Conservation (phyloP, 2,329 filamentous ascomycete genomes). For the Pseudogymnoascus sp. region DNA sequence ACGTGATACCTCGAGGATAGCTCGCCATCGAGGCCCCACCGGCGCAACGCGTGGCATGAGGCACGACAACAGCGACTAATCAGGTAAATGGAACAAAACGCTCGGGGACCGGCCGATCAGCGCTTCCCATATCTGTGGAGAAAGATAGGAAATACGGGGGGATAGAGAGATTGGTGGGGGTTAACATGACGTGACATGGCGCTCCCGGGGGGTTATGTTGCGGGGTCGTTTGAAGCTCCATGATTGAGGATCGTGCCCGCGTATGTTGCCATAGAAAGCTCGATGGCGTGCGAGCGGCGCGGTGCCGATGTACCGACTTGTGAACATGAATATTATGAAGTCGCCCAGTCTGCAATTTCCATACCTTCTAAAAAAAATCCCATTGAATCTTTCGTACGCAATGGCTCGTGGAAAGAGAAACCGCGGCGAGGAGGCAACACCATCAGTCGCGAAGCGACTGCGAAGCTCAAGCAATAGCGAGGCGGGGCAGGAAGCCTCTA, state of each 20-base stretch:
- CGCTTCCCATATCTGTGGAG: not conserved
- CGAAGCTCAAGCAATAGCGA: not conserved
- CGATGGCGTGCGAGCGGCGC: not conserved
- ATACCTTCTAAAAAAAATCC: not conserved
- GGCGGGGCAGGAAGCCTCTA: not conserved
- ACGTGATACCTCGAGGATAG: conserved; percentile 13
- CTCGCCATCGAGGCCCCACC: conserved; percentile 11
- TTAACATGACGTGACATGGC: not conserved
- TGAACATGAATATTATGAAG: not conserved
- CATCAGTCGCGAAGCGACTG: not conserved
- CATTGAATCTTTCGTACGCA: not conserved
- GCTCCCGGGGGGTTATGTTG: not conserved
- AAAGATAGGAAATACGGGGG: not conserved
- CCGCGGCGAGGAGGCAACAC: not conserved
- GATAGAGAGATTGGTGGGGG: not conserved
- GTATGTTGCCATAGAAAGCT: not conserved
- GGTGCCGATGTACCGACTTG: not conserved
- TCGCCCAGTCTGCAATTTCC: not conserved
- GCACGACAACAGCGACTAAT: not conserved
- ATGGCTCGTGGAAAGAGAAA: conserved; percentile 1
- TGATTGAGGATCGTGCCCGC: not conserved
- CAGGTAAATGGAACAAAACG: not conserved
- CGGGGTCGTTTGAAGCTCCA: not conserved
- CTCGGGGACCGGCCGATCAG: not conserved
- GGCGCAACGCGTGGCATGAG: not conserved